phyloP scores from a whole-genome alignment of 306 rosid genomes.

The Cucurbita argyrosperma region DNA sequence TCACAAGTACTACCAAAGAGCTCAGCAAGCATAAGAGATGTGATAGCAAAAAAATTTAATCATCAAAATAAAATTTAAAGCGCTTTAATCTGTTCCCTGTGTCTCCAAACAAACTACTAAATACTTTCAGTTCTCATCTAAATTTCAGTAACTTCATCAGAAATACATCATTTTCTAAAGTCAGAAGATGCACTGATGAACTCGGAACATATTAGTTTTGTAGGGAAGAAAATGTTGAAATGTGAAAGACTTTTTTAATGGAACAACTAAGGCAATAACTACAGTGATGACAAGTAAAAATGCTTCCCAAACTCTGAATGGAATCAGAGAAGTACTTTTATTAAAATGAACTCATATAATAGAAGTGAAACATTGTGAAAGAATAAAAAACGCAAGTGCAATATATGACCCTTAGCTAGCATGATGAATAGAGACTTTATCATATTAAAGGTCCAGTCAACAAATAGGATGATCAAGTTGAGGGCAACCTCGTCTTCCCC shows the following conservation, averaged over 20 bases:
- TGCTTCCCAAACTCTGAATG: neutral
- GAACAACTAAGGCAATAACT: neutral
- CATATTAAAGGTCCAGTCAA: neutral
- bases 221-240: neutral
- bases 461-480: neutral
- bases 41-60: neutral
- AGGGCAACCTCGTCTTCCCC: neutral
- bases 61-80: neutral
- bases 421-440: neutral
- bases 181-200: neutral
- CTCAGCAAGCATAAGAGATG: neutral
- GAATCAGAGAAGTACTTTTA: neutral
- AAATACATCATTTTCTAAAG: neutral
- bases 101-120: neutral
- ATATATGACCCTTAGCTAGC: neutral
- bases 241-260: neutral
- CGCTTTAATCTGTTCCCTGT: neutral
- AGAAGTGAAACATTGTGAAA: neutral
- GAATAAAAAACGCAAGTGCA: neutral
- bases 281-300: neutral
- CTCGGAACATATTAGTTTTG: neutral
- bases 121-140: neutral
- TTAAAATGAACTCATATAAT: neutral
- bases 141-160: neutral
- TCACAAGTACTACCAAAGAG: neutral